A percentile compares a stretch with the other conserved stretches of the same genome.
These are phyloP conservation scores for Cytospora piceicola DNA, from an alignment of 2,329 filamentous ascomycete genomes.

Conservation along the genomic window DNA sequence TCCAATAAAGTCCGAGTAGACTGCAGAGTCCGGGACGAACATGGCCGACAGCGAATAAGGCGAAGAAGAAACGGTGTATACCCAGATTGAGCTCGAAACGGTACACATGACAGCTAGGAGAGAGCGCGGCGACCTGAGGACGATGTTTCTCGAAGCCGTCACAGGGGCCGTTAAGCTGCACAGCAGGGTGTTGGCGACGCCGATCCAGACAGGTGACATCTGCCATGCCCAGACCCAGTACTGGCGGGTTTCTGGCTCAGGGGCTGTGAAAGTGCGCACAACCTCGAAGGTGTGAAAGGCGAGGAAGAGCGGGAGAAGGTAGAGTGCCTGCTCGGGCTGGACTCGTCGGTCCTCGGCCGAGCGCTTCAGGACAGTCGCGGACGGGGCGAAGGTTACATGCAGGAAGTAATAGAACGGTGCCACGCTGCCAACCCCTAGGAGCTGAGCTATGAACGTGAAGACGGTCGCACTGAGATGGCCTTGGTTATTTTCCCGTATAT, in stretches of 20 bases:
- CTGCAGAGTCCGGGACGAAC: neutral
- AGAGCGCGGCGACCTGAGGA: neutral
- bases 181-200: slow-evolving; percentile 28
- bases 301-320: slow-evolving; percentile 28
- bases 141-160: neutral
- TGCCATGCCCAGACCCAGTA: slow-evolving; percentile 38
- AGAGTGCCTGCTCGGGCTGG: neutral
- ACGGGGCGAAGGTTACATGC: slow-evolving; percentile 5
- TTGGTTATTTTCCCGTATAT: neutral
- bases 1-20: slow-evolving; percentile 4
- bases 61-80: neutral
- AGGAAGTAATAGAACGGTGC: slow-evolving; percentile 11
- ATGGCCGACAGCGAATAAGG: neutral
- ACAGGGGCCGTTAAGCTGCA: neutral
- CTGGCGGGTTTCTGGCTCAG: slow-evolving; percentile 32
- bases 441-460: slow-evolving; percentile 11
- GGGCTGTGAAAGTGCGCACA: slow-evolving; percentile 31
- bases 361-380: neutral
- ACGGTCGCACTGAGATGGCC: neutral
- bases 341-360: slow-evolving; percentile 2
- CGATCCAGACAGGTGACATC: slow-evolving; percentile 34
- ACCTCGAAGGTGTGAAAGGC: slow-evolving; percentile 34
- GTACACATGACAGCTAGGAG: neutral
- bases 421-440: slow-evolving; percentile 6
- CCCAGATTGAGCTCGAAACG: slow-evolving; percentile 4